Percentiles rank a stretch among this genome's conserved stretches.
These are phyloP conservation scores for Claviceps digitariae DNA, from an alignment of 2,329 filamentous ascomycete genomes.

Conservation along the genomic window DNA sequence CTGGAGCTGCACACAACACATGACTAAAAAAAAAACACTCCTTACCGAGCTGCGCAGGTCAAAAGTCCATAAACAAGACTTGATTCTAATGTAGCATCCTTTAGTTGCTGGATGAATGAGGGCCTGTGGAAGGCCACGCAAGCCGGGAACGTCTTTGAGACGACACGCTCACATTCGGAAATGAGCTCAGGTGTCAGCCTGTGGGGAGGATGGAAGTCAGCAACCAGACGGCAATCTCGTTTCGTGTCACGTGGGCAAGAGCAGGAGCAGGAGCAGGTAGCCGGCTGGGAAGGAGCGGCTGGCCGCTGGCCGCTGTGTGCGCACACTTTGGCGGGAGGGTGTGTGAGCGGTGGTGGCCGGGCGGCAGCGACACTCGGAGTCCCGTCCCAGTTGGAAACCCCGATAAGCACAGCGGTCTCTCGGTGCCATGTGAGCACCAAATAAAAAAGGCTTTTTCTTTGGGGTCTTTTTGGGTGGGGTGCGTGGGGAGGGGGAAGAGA, in stretches of 20 bases:
- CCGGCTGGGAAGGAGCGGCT: neutral
- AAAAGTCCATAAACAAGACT: conserved; percentile 45
- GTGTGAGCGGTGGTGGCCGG: neutral
- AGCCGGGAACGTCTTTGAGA: conserved; percentile 46
- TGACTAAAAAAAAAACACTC: conserved; percentile 4
- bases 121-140: conserved; percentile 52
- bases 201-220: conserved; percentile 13
- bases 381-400: too few relatives aligned
- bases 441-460: too few relatives aligned
- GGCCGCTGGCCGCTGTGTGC: neutral
- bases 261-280: neutral
- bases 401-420: too few relatives aligned
- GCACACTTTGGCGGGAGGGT: too few relatives aligned
- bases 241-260: neutral
- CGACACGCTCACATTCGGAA: conserved; percentile 45
- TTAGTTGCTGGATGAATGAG: conserved; percentile 46
- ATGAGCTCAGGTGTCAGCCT: conserved; percentile 43
- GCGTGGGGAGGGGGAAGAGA: neutral
- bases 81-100: conserved; percentile 39
- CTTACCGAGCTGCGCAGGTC: conserved; percentile 44
- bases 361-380: neutral
- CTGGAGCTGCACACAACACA: too few relatives aligned
- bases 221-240: neutral
- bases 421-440: neutral
- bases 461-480: too few relatives aligned